Base-by-base conservation (phyloP, 2,329 filamentous ascomycete genomes). In the Sporothrix brasiliensis region DNA sequence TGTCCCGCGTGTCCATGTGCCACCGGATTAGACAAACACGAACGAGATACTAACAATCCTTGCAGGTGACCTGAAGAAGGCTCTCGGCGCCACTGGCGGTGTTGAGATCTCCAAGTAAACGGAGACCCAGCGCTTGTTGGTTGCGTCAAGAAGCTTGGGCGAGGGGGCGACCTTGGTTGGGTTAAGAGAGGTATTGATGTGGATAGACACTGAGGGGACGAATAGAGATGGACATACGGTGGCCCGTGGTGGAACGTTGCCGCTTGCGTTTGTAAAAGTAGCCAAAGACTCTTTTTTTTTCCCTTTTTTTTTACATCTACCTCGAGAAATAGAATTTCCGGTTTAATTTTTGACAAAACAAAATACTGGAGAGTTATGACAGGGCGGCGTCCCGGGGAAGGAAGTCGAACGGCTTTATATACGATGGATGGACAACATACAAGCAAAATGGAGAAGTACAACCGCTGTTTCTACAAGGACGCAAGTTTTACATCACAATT, bases 71-170 rank as follows among this genome's bases (percentile, higher is more conserved):
- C 83, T 91, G 76, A 92, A 92, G 85, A 88, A 89, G 81, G 81
- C 85, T 1, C 81, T 93, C 4, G 90, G 89, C 70, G 92, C 91
- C 67, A 87, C 85, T 16, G 90, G 89, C n/a, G 91, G 91, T 82
- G 89, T 93, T 47, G 91, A 93, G 81, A 91, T 93, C 74, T 80
- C 79, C 73, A 84, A 84, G 77, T 82, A 82, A 67, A 47, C 21
- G 24, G 27, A 41, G 56, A 44, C 56, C 47, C 21, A 19, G n/a
- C 30, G 16, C 27, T 27, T 49, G 41, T 16, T 4, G 39, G 21
- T 2, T 27, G 4, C n/a, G 30, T 47, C 13, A 6, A 41, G 34
- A 21, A 21, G 30, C 11, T 44, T 21, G 5, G 58, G 58, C 6
- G 27, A 53, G 63, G 63, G 63, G 63, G 53, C 63, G 63, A 41